A percentile compares a stretch with the other conserved stretches of the same genome.
phyloP scores from a whole-genome alignment of 208 protist genomes.

The Acanthamoeba sp. region DNA sequence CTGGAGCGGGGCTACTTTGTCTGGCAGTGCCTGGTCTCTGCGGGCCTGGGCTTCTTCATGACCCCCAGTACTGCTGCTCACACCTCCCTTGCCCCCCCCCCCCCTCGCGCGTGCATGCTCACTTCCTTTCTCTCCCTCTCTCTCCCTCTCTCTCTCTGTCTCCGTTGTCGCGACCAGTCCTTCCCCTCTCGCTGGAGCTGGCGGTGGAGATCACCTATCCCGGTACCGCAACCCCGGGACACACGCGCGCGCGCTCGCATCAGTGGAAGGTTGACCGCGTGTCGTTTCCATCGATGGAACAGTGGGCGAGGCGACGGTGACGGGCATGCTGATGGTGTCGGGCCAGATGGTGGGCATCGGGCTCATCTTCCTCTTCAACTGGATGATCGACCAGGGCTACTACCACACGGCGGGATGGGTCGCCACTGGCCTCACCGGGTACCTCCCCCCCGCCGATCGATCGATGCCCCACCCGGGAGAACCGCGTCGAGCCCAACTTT shows the following conservation, averaged over 20 bases:
- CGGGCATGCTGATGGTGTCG: neutral
- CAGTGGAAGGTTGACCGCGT: neutral
- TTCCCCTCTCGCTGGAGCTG: neutral
- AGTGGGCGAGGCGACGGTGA: constrained; percentile 33
- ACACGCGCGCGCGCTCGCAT: too few relatives aligned
- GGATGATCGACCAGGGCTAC: constrained; percentile 3
- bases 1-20: neutral
- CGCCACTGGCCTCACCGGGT: constrained; percentile 3
- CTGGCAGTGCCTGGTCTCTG: neutral
- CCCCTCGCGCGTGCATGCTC: too few relatives aligned
- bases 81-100: too few relatives aligned
- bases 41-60: constrained; percentile 23
- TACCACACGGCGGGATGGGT: neutral
- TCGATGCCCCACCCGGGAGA: too few relatives aligned
- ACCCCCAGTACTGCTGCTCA: constrained; percentile 1
- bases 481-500: too few relatives aligned
- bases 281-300: neutral
- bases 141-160: neutral
- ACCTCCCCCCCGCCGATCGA: too few relatives aligned
- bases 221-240: neutral
- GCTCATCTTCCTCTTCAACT: constrained; percentile 47
- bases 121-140: neutral
- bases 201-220: constrained; percentile 20
- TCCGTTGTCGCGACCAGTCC: neutral
- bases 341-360: constrained; percentile 39